Evolutionary conservation across 1,284 basidiomycete species (phyloP), one percentile per base, ranked within the genome.

Genomic region (Heterobasidion parviporum): DNA sequence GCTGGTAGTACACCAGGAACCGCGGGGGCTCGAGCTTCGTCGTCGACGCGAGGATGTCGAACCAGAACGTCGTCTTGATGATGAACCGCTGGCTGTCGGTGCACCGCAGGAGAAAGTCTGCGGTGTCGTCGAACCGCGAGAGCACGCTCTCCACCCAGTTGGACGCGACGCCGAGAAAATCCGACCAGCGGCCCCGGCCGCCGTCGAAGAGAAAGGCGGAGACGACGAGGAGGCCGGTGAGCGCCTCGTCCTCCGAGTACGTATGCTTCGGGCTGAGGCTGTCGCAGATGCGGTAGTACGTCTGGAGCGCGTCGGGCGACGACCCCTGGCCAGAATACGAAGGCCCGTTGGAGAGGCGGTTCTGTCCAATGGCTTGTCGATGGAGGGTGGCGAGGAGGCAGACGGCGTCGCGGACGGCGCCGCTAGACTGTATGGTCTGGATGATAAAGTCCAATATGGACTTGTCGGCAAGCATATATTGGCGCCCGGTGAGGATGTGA

Each of bases 11-110:
- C 0, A 67, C 52, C 32, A 87, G 67, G 65, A 91, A 83, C 44
- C 72, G 69, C 8, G 89, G 88, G 2, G 72, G 64, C 59, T 76
- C 64, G 60, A 79, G 74, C 26, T 80, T 81, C 7, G 88, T 89
- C 46, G 89, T 79, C 1, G 84, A 81, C 6, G 87, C 87, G 46
- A 92, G 75, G 44, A 92, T 87, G 67, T 92, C 89, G 64, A 89
- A 90, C 89, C 89, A 92, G 59, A 92, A 83, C 44, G 87, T 82
- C 26, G 87, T 87, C 67, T 87, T 87, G 68, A 91, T 78, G 62
- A 92, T 83, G 67, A 89, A 90, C 38, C 71, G 79, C 65, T 71
- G 76, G 67, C 72, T 74, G 60, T 76, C 72, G 18, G 64, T 62
- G 61, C 80, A 82, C 9, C 57, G 58, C 35, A 71, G 57, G n/a